Evolutionary conservation across 805 yeast species (phyloP), one percentile per base, ranked within the genome.

Genomic region (Myxozyma vanderwaltii): DNA sequence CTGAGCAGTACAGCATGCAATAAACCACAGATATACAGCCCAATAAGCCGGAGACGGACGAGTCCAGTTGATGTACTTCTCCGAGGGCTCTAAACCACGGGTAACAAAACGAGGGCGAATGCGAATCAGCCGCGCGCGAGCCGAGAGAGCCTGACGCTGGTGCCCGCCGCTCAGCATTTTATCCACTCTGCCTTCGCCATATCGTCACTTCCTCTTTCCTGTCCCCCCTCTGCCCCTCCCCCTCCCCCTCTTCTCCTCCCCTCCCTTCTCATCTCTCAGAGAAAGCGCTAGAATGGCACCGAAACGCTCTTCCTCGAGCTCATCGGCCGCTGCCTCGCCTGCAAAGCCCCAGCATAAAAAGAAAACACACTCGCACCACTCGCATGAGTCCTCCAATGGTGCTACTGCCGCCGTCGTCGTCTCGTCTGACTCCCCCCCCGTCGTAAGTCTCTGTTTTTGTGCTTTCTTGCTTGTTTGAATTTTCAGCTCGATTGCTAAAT

Each of bases 281-380:
- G 17, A 19, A 12, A 26, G 31, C 7, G 13, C 31, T 24, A 35
- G 29, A 5, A 51, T 51, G 54, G 39, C 54, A 12, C 47, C 54
- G 38, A 51, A 51, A 38, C 54, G 54, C 21, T 39, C 47, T 12
- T 19, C 54, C 13, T 40, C 53, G 36, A 45, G 53, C 45, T 4
- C 40, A 12, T 40, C 46, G 2, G 38, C 50, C 24, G 50, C 38
- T 15, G 10, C 35, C 24, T 46, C 50, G 36, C 50, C 50, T n/a
- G n/a, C 54, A 29, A 51, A 51, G 38, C 40, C 54, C 10, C 33
- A 33, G 23, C 54, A 51, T 10, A 51, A 51, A 24, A 51, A 51
- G 21, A 51, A 51, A 19, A 7, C 33, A n/a, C 54, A 51, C 17
- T 23, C 46, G 12, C 26, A 39, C 8, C 39, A 21, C 15, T 19